Evolutionary conservation across 306 rosid genomes (phyloP).

Genomic region (Arachis stenosperma): DNA sequence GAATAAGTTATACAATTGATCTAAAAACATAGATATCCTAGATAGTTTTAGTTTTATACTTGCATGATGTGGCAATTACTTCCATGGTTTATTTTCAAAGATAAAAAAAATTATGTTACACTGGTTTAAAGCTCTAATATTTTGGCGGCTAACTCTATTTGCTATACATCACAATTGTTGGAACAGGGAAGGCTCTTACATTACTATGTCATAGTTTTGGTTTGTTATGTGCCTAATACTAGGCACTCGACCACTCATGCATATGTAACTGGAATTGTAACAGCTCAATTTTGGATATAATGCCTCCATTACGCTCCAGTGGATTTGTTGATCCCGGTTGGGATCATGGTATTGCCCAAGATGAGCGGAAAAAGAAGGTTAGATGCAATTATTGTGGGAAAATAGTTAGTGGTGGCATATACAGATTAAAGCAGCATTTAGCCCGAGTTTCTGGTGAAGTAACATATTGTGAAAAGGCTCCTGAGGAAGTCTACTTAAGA

Average conservation of each 20-base stretch:
- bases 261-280: conserved; percentile 37
- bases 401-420: conserved; percentile 95
- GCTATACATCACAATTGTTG: conserved; percentile 20
- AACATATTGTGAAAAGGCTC: conserved; percentile 94
- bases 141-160: conserved; percentile 6
- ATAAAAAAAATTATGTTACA: neutral
- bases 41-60: neutral
- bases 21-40: neutral
- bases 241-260: conserved; percentile 32
- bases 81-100: conserved; percentile 7
- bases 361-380: conserved; percentile 95
- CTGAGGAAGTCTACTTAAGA: conserved; percentile 83
- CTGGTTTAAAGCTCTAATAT: conserved; percentile 18
- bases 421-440: conserved; percentile 95
- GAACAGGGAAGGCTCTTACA: conserved; percentile 37
- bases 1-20: too few relatives aligned
- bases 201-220: conserved; percentile 36
- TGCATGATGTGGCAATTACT: neutral
- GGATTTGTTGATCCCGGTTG: conserved; percentile 97
- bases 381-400: conserved; percentile 97
- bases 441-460: conserved; percentile 98
- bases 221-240: conserved; percentile 28
- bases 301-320: conserved; percentile 76
- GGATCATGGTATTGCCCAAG: conserved; percentile 96
- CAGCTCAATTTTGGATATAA: conserved; percentile 44